Base-by-base conservation (phyloP, 768 basidiomycete species). In the Heimioporus sp. region DNA sequence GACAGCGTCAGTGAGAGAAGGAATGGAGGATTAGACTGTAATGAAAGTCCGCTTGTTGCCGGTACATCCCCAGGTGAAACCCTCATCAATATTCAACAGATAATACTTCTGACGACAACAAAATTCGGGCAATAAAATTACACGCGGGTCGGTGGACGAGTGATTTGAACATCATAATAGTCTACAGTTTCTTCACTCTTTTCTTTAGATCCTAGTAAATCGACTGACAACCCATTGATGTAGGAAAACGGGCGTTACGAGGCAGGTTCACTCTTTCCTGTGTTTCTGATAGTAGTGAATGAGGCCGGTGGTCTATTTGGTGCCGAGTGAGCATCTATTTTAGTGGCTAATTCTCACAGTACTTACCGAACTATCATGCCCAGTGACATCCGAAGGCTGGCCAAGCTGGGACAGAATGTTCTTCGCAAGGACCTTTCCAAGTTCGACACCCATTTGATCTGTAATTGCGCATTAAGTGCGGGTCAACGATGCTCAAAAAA, bases 361-460 rank as follows among this genome's bases (percentile, higher is more conserved):
- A 59, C 76, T 59, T 56, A 78, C 78, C 59, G 94, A 98, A 63
- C 85, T 86, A 65, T 98, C 97, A 64, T 98, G 97, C 6, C 89
- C 90, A 52, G 74, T 79, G 55, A 94, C 91, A 59, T 93, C 86
- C 21, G 75, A 79, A 10, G 91, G 85, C 52, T 78, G 81, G n/a
- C 75, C 83, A 41, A 98, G 85, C 71, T 97, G 94, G 2, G 83
- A 80, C 46, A 98, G 79, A 63, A 99, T 98, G 62, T 87, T 88
- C 83, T 98, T 98, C 1, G 97, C 97, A 40, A 99, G 82, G 5
- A 95, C 90, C 70, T 98, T 98, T 51, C 95, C 95, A 49, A 98
- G 87, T 71, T 98, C 96, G 58, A 98, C 96, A 68, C 97, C 97
- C 95, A 98, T 97, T 85, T 98, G 97, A 71, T 98, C 92, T 92